phyloP scores from a whole-genome alignment of 106 monocot species.

The Dactylorhiza incarnata region DNA sequence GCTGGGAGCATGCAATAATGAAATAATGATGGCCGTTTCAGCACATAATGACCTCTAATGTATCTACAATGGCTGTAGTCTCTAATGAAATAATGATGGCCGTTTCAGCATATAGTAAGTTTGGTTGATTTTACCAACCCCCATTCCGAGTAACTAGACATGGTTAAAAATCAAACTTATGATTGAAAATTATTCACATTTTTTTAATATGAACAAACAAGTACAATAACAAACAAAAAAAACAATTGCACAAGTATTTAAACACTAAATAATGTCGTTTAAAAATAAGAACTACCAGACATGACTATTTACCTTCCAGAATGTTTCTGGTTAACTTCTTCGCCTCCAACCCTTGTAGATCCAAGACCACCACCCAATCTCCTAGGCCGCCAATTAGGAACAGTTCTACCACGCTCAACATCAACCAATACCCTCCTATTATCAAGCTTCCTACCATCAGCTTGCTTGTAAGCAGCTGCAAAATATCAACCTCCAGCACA shows the following conservation, averaged over 20 bases:
- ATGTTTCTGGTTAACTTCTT: constrained; percentile 66
- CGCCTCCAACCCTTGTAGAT: constrained; percentile 80
- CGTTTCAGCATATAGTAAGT: background rate
- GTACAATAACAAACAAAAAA: background rate
- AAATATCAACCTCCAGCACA: constrained; percentile 1
- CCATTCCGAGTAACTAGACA: background rate
- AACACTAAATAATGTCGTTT: background rate
- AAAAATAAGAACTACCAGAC: background rate
- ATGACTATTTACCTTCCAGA: constrained; percentile 48
- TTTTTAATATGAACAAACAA: background rate
- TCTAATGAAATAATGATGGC: background rate
- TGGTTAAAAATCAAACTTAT: background rate
- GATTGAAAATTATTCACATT: background rate
- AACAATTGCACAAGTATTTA: background rate
- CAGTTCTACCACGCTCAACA: constrained; percentile 97
- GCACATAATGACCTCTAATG: background rate
- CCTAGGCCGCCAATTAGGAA: constrained; percentile 92
- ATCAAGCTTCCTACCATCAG: constrained; percentile 95
- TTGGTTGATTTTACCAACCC: background rate
- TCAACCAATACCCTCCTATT: constrained; percentile 82
- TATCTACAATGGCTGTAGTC: background rate
- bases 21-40: background rate
- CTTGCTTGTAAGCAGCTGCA: constrained; percentile 97
- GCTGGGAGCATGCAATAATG: background rate
- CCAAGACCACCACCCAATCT: constrained; percentile 98